Conservation (phyloP, 2,329 filamentous ascomycete species). For the Fusarium sp. region DNA sequence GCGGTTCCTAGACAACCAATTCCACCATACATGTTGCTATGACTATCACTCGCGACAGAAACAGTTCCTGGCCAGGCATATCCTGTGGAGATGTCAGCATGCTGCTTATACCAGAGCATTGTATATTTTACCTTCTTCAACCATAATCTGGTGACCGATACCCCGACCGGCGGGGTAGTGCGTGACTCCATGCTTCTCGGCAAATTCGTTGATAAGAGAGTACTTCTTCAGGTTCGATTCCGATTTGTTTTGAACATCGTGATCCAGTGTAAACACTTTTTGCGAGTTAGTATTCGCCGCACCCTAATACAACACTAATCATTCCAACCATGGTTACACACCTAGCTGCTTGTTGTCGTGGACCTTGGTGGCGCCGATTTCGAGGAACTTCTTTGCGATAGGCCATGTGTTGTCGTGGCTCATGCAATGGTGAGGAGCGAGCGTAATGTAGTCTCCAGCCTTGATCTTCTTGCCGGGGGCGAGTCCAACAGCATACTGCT, state of each 20-base stretch:
- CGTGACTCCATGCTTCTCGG: slow-evolving; percentile 77
- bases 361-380: slow-evolving; percentile 79
- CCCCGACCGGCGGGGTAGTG: slow-evolving; percentile 82
- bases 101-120: fast-evolving
- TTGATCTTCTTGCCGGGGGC: slow-evolving; percentile 78
- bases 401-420: slow-evolving; percentile 88
- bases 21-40: slow-evolving; percentile 82
- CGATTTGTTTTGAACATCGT: slow-evolving; percentile 87
- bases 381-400: slow-evolving; percentile 79
- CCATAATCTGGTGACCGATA: slow-evolving; percentile 93
- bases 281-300: not conserved
- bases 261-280: slow-evolving; percentile 81
- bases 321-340: not conserved
- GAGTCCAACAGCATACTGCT: slow-evolving; percentile 81
- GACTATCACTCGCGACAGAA: slow-evolving; percentile 78
- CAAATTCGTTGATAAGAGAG: slow-evolving; percentile 82
- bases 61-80: slow-evolving; percentile 85
- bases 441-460: slow-evolving; percentile 84
- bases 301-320: slow-evolving; percentile 49
- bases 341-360: slow-evolving; percentile 71
- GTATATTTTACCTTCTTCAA: slow-evolving; percentile 63
- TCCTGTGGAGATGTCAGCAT: slow-evolving; percentile 53
- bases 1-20: slow-evolving; percentile 57
- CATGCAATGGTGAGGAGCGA: slow-evolving; percentile 79
- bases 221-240: slow-evolving; percentile 88